A percentile compares a stretch with the other conserved stretches of the same genome.
phyloP scores from a whole-genome alignment of 2,329 filamentous ascomycete species.

The Exophiala oligosperma region DNA sequence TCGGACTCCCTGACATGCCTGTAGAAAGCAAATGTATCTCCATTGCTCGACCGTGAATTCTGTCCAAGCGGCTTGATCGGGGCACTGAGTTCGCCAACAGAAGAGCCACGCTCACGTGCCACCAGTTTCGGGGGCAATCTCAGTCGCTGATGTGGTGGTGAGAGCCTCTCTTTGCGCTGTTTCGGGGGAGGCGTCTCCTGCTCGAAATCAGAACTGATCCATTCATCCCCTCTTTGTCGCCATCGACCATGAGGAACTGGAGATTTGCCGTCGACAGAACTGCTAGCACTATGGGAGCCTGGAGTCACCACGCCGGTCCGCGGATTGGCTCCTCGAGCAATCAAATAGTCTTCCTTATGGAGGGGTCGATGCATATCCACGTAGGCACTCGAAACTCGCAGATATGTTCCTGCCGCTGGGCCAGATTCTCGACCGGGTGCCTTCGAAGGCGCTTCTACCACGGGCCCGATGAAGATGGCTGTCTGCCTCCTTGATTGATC shows the following conservation, averaged over 20 bases:
- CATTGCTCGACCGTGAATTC: no score
- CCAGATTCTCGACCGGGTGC: no score
- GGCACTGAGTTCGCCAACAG: background rate
- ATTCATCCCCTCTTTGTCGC: constrained; percentile 38
- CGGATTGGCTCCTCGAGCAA: constrained; percentile 36
- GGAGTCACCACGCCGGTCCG: constrained; percentile 41
- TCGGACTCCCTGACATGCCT: background rate
- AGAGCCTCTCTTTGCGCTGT: constrained; percentile 3
- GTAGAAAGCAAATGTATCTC: background rate
- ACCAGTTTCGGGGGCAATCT: constrained; percentile 17
- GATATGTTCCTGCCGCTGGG: background rate
- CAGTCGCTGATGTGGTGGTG: constrained; percentile 7
- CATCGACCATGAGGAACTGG: constrained; percentile 31
- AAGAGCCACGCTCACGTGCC: background rate
- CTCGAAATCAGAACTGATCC: constrained; percentile 34
- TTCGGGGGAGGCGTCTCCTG: constrained; percentile 29
- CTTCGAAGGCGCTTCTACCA: background rate
- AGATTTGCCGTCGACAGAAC: constrained; percentile 23
- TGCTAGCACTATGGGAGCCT: constrained; percentile 30
- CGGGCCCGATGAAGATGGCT: constrained; percentile 6
- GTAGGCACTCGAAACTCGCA: background rate
- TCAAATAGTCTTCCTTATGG: constrained; percentile 37
- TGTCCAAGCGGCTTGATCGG: background rate
- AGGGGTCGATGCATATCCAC: constrained; percentile 21
- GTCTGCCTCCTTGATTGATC: constrained; percentile 7